A percentile compares a stretch with the other conserved stretches of the same genome.
These are phyloP conservation scores for Mortierella sp. DNA, from an alignment of 371 early-diverging fungal genomes.

Conservation along the genomic window DNA sequence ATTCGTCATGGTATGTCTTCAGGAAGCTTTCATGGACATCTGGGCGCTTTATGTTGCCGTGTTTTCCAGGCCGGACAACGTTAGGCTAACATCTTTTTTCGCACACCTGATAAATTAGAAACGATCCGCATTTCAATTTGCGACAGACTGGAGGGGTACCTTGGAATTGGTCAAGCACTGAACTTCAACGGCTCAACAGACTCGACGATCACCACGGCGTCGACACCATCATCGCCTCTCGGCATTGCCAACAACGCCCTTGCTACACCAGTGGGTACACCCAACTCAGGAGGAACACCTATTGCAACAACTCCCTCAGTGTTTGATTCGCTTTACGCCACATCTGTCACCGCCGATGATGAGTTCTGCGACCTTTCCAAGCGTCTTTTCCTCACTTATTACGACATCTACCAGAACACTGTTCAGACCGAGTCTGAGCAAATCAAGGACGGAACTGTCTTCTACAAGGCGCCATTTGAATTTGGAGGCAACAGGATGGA, in stretches of 20 bases:
- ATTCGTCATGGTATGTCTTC: constrained; percentile 65
- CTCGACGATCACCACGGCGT: constrained; percentile 22
- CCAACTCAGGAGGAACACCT: constrained; percentile 43
- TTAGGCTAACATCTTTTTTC: neutral
- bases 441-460: constrained; percentile 58
- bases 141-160: constrained; percentile 65
- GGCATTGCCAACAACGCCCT: constrained; percentile 14
- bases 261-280: constrained; percentile 47
- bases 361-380: constrained; percentile 67
- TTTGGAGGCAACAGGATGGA: constrained; percentile 66
- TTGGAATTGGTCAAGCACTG: constrained; percentile 48
- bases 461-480: constrained; percentile 63
- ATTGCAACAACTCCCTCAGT: constrained; percentile 23
- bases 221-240: constrained; percentile 33
- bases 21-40: neutral
- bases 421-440: constrained; percentile 60
- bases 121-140: constrained; percentile 70
- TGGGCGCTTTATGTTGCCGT: neutral
- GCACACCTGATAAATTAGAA: constrained; percentile 47
- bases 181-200: constrained; percentile 24
- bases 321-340: constrained; percentile 51
- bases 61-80: neutral
- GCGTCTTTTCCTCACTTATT: constrained; percentile 65
- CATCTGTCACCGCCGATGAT: constrained; percentile 23
- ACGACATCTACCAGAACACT: constrained; percentile 62